Base-by-base conservation (phyloP, 805 yeast species). In the Tetrapisispora fleetii region DNA sequence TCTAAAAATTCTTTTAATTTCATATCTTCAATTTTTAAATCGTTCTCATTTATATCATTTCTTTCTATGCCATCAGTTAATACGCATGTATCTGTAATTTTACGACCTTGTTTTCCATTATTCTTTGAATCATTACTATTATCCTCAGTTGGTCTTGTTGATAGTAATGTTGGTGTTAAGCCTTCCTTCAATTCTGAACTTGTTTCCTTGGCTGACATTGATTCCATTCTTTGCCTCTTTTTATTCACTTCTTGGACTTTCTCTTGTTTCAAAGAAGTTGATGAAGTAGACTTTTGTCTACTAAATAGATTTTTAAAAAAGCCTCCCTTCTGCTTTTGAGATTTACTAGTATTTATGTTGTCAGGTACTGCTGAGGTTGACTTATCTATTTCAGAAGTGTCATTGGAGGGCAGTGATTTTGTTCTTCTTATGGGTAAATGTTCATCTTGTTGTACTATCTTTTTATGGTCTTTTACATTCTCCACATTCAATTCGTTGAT, bases 1-100 rank as follows among this genome's bases (percentile, higher is more conserved):
- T 66, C 62, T 32, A 78, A 54, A 55, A 77, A 78, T 47, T 72
- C 73, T 35, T 71, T 69, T 30, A 78, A 57, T 52, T 74, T 69
- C 1, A 76, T 73, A 53, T 78, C 80, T 17, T 69, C 47, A 32
- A 32, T 21, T 3, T 32, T n/a, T 16, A 24, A 9, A 18, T 44
- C 65, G 3, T 6, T 21, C 2, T 33, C 18, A 13, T 19, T 17
- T n/a, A 3, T 27, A 37, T 17, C 18, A 13, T 27, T 37, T 1
- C 18, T 27, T n/a, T 28, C 36, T 14, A 13, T 32, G 11, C n/a
- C n/a, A 11, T 17, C 22, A 22, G 5, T 24, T 21, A 14, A 8
- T 17, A 10, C 6, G n/a, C 16, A 38, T 6, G 17, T 16, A 19
- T 18, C 40, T 16, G n/a, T 24, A 10, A 6, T n/a, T 24, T 10